Evolutionary conservation across 257 asterid genomes (phyloP).

Genomic region (Solanum gracilifrons): DNA sequence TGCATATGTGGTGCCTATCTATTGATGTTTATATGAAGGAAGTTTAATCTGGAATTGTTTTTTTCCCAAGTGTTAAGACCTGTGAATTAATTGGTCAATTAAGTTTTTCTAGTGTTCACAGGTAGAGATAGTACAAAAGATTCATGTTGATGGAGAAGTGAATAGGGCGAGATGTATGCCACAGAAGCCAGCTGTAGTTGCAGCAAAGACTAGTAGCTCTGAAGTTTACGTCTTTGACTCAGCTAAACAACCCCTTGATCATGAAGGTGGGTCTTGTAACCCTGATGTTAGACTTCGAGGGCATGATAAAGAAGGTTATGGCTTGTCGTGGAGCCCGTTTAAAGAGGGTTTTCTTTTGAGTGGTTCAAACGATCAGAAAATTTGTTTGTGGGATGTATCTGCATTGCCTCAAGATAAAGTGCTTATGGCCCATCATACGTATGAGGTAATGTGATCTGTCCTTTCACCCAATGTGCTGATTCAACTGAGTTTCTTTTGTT

Average conservation of each 20-base stretch:
- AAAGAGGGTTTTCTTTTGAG: slow-evolving; percentile 77
- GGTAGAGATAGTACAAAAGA: slow-evolving; percentile 76
- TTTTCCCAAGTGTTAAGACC: not conserved
- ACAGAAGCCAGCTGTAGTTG: slow-evolving; percentile 62
- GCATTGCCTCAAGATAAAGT: slow-evolving; percentile 49
- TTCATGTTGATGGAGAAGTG: slow-evolving; percentile 86
- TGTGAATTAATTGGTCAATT: not conserved
- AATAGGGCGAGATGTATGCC: slow-evolving; percentile 81
- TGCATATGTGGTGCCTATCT: not conserved
- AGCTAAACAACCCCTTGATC: slow-evolving; percentile 33
- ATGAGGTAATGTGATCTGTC: slow-evolving; percentile 35
- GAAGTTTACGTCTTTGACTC: slow-evolving; percentile 72
- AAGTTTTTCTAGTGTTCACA: slow-evolving; percentile 3
- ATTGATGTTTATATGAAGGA: not conserved
- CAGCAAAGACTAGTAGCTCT: slow-evolving; percentile 68
- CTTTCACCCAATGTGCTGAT: not conserved
- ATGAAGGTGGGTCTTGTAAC: slow-evolving; percentile 28
- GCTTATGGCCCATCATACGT: slow-evolving; percentile 48
- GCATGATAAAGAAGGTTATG: slow-evolving; percentile 90
- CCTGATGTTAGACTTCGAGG: slow-evolving; percentile 83
- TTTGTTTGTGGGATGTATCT: slow-evolving; percentile 86
- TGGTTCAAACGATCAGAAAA: slow-evolving; percentile 76
- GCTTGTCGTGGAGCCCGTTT: slow-evolving; percentile 82
- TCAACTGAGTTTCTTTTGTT: not conserved
- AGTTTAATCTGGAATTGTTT: not conserved